These are phyloP conservation scores for Schwanniomyces vanrijiae DNA, from an alignment of 805 yeast species.

Conservation along the genomic window DNA sequence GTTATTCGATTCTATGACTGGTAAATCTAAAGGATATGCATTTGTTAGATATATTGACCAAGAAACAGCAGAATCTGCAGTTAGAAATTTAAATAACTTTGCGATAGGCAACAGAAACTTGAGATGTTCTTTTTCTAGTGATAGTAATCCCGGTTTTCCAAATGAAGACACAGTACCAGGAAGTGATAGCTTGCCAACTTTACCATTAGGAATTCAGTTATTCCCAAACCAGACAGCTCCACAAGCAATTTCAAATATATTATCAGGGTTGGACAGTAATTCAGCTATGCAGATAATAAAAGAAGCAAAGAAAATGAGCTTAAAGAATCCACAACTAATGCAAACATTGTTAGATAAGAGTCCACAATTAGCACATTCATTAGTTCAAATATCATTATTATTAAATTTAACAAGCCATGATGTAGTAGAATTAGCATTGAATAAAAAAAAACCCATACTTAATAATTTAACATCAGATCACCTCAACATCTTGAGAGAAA, in stretches of 20 bases:
- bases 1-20: slow-evolving; percentile 84
- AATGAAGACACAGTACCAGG: slow-evolving; percentile 12
- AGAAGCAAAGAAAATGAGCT: slow-evolving; percentile 62
- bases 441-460: slow-evolving; percentile 28
- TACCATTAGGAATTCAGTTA: slow-evolving; percentile 42
- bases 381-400: slow-evolving; percentile 64
- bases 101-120: slow-evolving; percentile 60
- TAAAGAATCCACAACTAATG: slow-evolving; percentile 57
- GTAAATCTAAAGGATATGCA: slow-evolving; percentile 88
- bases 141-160: slow-evolving; percentile 20
- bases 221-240: slow-evolving; percentile 40
- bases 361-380: slow-evolving; percentile 82
- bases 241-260: slow-evolving; percentile 44
- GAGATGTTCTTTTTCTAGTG: slow-evolving; percentile 73
- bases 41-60: slow-evolving; percentile 79
- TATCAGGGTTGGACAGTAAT: slow-evolving; percentile 47
- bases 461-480: slow-evolving; percentile 33
- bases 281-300: slow-evolving; percentile 49
- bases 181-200: slow-evolving; percentile 32
- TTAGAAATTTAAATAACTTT: slow-evolving; percentile 80
- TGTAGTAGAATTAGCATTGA: slow-evolving; percentile 35
- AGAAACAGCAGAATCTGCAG: slow-evolving; percentile 89
- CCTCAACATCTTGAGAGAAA: slow-evolving; percentile 27
- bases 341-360: slow-evolving; percentile 59
- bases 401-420: slow-evolving; percentile 35